Base-by-base conservation (phyloP, 257 asterid genomes). In the Buddleja alternifolia region DNA sequence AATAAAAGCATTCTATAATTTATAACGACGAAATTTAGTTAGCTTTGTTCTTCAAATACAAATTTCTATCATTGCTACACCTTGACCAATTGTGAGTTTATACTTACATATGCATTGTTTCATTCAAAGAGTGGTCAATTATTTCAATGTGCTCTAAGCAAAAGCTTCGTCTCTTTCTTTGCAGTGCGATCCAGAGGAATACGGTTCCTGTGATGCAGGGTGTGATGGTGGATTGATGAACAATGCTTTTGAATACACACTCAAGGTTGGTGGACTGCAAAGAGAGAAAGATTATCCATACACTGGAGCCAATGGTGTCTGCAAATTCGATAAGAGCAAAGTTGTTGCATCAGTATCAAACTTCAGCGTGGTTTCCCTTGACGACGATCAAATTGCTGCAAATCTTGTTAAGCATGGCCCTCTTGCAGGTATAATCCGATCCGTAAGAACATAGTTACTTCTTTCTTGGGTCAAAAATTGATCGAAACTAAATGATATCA, bases 381-480 rank as follows among this genome's bases (percentile, higher is more conserved):
- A 83, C 29, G 93, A 82, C 58, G 86, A 82, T 48, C 90, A 86
- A 59, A 84, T 86, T 57, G 90, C 90, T 17, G 90, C 93, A 4
- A 81, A 84, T 66, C 75, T 86, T 17, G 85, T 86, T 39, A 72
- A 74, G 53, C 72, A 76, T 3, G 90, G 93, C n/a, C 93, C 93
- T 60, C 93, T 86, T 59, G 80, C 90, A 79, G 87, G 92, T 85
- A 11, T 8, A 12, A 21, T 23, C 61, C 37, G 6, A 20, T 45
- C 21, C 7, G 7, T 8, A 47, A 32, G 8, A 17, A 8, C 23
- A 52, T 6, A 1, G 3, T 25, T 45, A 0, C 14, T 56, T 16
- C 17, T 2, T 24, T 8, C 24, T 29, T 24, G 23, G 14, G 11
- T n/a, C 29, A 4, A 29, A 29, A 29, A 29, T 29, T 5, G n/a